Evolutionary conservation across 2,329 filamentous ascomycete species (phyloP).

Genomic region (Cryphonectria parasitica): DNA sequence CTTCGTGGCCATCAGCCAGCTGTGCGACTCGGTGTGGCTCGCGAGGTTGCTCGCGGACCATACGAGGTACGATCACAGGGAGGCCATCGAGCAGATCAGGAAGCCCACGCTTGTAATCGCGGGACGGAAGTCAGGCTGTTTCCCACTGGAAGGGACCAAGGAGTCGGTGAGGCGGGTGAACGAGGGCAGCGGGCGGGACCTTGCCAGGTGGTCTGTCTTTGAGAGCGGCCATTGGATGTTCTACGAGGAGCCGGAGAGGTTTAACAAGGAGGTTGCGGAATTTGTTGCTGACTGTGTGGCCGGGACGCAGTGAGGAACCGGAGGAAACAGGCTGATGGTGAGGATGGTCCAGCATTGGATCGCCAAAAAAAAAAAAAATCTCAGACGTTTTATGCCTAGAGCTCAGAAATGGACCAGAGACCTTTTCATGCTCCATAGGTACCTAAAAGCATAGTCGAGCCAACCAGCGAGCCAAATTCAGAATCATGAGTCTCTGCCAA

Average conservation of each 20-base stretch:
- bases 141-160: constrained; percentile 42
- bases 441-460: not conserved
- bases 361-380: no score
- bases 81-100: constrained; percentile 42
- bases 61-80: constrained; percentile 47
- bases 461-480: not conserved
- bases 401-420: not conserved
- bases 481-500: not conserved
- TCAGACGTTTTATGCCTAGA: not conserved
- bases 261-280: constrained; percentile 40
- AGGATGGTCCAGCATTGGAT: not conserved
- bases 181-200: constrained; percentile 30
- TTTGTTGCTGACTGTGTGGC: constrained; percentile 34
- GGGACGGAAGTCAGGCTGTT: constrained; percentile 43
- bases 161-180: constrained; percentile 41
- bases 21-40: constrained; percentile 44
- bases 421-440: not conserved
- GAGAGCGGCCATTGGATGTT: constrained; percentile 47
- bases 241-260: constrained; percentile 44
- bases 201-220: constrained; percentile 39
- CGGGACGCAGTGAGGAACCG: not conserved
- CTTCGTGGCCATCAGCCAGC: constrained; percentile 40
- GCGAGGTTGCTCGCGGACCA: constrained; percentile 44
- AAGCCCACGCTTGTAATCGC: constrained; percentile 43
- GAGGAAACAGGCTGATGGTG: not conserved